Base-by-base conservation (phyloP, 2,329 filamentous ascomycete genomes). In the Diplodia sapinea region DNA sequence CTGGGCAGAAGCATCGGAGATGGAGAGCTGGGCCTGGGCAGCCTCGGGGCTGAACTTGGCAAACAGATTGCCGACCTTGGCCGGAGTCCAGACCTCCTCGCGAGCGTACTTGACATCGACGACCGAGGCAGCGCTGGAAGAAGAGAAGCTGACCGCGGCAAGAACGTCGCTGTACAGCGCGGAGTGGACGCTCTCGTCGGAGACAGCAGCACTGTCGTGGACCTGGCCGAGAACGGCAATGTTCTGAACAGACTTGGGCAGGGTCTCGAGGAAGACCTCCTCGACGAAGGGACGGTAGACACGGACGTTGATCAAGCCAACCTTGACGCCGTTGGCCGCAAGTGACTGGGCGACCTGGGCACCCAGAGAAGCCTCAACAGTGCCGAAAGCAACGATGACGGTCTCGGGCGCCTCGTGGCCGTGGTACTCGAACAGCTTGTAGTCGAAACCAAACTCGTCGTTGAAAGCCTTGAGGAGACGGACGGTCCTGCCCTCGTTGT, bases 271-370 rank as follows among this genome's bases (percentile, higher is more conserved):
- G 85, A 99, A 98, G 63, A 92, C 91, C 77, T 97, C 93, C 81
- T 99, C 95, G 38, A 95, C 88, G 75, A 99, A 98, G 17, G 95
- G 95, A 52, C 94, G 89, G 84, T 98, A 99, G 66, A 99, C 86
- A 71, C 95, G 91, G 56, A 98, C 94, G 74, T 92, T 94, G 79
- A 99, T 85, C 49, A 94, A 91, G 73, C 95, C 95, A 69, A 97
- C 87, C 81, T 89, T 92, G 76, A 87, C 86, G 71, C 90, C 93
- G 70, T 90, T 86, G 70, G 87, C 85, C 36, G 91, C 87, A 56
- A 98, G 84, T 50, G 89, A 88, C 52, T 85, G 83, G 12, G 93
- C 89, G 65, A 97, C 88, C 80, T 97, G 93, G 71, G 90, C 89
- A 68, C 93, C 89, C 69, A 98, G 83, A 73, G 95, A 93, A 15